These are phyloP conservation scores for Brassica incana DNA, from an alignment of 345 rosid species.

Conservation along the genomic window DNA sequence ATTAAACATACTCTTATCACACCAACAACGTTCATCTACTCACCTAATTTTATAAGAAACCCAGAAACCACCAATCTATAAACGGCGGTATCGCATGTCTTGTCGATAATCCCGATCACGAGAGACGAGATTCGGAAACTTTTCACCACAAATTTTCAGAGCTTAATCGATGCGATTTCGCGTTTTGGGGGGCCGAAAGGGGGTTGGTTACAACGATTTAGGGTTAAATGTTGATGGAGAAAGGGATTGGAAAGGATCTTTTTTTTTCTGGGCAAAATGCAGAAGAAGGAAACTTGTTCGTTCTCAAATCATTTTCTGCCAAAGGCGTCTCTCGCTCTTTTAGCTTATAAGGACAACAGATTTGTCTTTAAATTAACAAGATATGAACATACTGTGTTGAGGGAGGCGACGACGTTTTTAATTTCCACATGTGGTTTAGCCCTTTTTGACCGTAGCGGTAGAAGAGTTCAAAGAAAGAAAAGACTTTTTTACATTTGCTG, in stretches of 20 bases:
- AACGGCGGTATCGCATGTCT: neutral
- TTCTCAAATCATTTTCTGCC: neutral
- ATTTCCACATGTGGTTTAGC: neutral
- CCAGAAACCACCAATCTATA: neutral
- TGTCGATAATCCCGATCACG: neutral
- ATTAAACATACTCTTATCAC: neutral
- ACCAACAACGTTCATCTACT: neutral
- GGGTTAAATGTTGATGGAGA: neutral
- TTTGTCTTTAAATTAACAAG: neutral
- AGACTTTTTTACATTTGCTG: neutral
- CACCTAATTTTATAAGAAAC: neutral
- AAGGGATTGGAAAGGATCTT: neutral
- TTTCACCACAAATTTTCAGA: neutral
- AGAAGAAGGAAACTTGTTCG: neutral
- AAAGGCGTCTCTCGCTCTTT: neutral
- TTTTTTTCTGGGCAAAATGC: neutral
- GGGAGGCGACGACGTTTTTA: too few relatives aligned
- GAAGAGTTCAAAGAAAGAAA: neutral
- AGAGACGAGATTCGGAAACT: neutral
- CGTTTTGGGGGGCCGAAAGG: neutral
- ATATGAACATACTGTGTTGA: neutral
- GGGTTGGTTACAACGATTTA: neutral
- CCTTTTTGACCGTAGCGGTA: neutral
- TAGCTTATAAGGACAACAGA: neutral
- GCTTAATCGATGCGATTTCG: neutral